These are phyloP conservation scores for Hordeum vulgare DNA, from an alignment of 176 grass and related monocot genomes.

Conservation along the genomic window MorexV3_pseudomolecules_assembly NC_058524.1:28352308-28352807, in stretches of 20 bases:
- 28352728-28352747: background rate
- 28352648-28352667: conserved; percentile 55
- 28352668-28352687: conserved; percentile 60
- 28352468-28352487: background rate
- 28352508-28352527: too few species aligned
- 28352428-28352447: conserved; percentile 28
- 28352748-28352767: conserved; percentile 9
- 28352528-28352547: conserved; percentile 25
- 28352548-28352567: conserved; percentile 71
- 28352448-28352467: conserved; percentile 28
- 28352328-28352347: background rate
- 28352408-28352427: conserved; percentile 61
- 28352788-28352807: too few species aligned
- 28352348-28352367: background rate
- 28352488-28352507: background rate
- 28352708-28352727: conserved; percentile 26
- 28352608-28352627: conserved; percentile 54
- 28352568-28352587: conserved; percentile 60
- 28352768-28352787: conserved; percentile 13
- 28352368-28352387: too few species aligned
- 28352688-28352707: conserved; percentile 17
- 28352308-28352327: background rate
- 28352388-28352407: conserved; percentile 48
- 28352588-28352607: conserved; percentile 63
- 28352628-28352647: conserved; percentile 62